These are phyloP conservation scores for Solanum aculeatissimum DNA, from an alignment of 305 asterid genomes.

Conservation along the genomic window DNA sequence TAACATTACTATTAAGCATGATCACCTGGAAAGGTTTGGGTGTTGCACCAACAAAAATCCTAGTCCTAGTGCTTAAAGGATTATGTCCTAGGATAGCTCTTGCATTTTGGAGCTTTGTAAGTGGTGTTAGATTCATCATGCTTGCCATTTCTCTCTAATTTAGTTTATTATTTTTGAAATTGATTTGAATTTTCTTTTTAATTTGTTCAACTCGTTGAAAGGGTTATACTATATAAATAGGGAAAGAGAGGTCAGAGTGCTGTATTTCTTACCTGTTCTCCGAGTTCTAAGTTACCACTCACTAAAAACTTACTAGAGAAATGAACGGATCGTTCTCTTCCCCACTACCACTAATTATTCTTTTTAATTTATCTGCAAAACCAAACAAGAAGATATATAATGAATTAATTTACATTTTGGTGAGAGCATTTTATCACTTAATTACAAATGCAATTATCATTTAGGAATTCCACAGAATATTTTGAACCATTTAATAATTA, in stretches of 20 bases:
- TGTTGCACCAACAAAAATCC: constrained; percentile 8
- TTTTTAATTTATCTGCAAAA: not conserved
- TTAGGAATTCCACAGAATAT: not conserved
- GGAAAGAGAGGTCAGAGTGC: not conserved
- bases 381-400: not conserved
- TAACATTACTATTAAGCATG: not conserved
- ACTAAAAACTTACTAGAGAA: not conserved
- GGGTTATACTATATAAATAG: not conserved
- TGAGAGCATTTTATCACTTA: not conserved
- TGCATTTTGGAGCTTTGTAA: constrained; percentile 30
- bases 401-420: not conserved
- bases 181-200: not conserved
- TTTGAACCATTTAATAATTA: too few species aligned
- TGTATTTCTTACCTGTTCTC: not conserved
- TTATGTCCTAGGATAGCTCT: constrained; percentile 4
- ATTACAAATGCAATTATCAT: too few species aligned
- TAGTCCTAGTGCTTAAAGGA: constrained; percentile 14
- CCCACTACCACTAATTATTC: not conserved
- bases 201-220: not conserved
- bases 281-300: not conserved
- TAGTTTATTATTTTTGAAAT: not conserved
- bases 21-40: constrained; percentile 22
- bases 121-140: constrained; percentile 31
- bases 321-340: not conserved
- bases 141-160: constrained; percentile 14